Base-by-base conservation (phyloP, 2,329 filamentous ascomycete genomes). In the Westerdykella ornata region DNA sequence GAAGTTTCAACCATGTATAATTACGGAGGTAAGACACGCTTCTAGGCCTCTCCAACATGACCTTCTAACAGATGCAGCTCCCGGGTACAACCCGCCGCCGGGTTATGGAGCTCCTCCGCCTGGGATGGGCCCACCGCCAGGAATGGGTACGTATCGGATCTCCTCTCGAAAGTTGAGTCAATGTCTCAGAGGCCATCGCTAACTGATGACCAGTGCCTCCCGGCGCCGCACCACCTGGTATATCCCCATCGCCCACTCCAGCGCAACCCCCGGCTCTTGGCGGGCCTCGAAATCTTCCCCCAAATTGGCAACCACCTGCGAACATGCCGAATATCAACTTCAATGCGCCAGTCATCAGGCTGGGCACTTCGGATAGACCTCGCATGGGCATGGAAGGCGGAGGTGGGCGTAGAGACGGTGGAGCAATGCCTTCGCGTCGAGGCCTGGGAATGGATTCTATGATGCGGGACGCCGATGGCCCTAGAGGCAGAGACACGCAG, bases 261-360 rank as follows among this genome's bases (percentile, higher is more conserved):
- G 72, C 80, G 60, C 85, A 79, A 66, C 74, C 75, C 63, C 76
- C 82, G 56, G 84, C 86, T 72, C 78, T 85, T 71, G 85, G 82
- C 71, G 82, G 85, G 73, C 85, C 85, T 64, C 85, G 78, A 66
- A 82, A 80, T 59, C 81, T 94, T 50, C 88, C 87, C 47, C 73
- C 82, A 44, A 87, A 81, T 67, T 96, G 95, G 69, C 86, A 94
- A 72, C 81, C 88, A 37, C 89, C 90, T 8, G 74, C 85, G 38
- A 95, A 92, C 62, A 86, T 96, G 77, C 88, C 90, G 38, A 94
- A 94, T 65, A 95, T 98, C 73, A 96, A 98, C 72, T 95, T 97
- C 73, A 94, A 86, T 59, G 92, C 92, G 28, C 89, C 90, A 42
- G 88, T 97, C 45, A 97, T 98, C 60, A 85, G 92, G 41, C 77